Evolutionary conservation across 2,329 filamentous ascomycete species (phyloP), one percentile per base, ranked within the genome.

Genomic region (Colletotrichum sp.): DNA sequence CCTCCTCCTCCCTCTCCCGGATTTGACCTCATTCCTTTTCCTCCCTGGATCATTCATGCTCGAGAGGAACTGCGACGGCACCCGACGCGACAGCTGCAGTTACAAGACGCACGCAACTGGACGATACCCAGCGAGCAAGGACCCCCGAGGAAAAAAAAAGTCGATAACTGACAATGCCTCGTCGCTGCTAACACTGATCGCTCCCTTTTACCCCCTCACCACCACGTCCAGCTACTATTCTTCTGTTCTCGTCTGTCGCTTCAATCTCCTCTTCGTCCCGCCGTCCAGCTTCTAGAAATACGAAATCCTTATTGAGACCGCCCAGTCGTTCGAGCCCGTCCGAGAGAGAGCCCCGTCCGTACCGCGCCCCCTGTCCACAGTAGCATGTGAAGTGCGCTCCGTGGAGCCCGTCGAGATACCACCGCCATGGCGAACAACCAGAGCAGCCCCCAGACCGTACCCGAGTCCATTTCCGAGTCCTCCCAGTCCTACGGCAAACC

Each of bases 401-500:
- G 59, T 60, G 68, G 68, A 71, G 60, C 30, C 68, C 59, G 30
- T 70, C 59, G 72, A 71, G 44, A 64, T 44, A 28, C 36, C 34
- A 25, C 16, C 65, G 61, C 25, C 12, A 73, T 74, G 70, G 65
- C 74, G 7, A 65, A 28, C 64, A 16, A 52, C 27, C 65, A n/a
- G 64, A 13, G 11, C 48, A 22, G 57, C 27, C 57, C 59, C 28
- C 70, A 55, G 34, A 44, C 69, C n/a, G 39, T 65, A 25, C 60
- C 74, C 44, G 74, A 74, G 59, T 76, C 74, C 64, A 74, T 76
- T 36, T 76, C 74, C 59, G 70, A 76, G 25, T 76, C 74, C 16
- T 76, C 74, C 5, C 74, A 76, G 28, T 69, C 71, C 6, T 73
- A 76, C 28, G 65, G 74, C 64, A 76, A 76, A 19, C 66, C 74